A percentile compares a stretch with the other conserved stretches of the same genome.
Evolutionary conservation across 2,329 filamentous ascomycete species (phyloP).

Genomic region (Arachnomyces sp.): DNA sequence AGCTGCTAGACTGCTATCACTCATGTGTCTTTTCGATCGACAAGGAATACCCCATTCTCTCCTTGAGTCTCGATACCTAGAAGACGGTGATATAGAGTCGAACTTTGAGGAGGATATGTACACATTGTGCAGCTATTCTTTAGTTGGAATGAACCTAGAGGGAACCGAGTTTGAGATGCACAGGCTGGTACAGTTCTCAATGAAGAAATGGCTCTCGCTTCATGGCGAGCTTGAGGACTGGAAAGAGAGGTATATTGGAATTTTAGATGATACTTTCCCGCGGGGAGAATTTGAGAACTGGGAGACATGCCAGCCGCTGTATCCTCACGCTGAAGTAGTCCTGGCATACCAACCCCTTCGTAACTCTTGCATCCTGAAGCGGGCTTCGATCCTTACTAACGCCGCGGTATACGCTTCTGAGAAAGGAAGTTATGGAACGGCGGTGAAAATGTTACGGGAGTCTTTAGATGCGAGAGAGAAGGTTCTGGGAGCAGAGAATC

Average conservation of each 20-base stretch:
- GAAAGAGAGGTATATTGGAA: conserved; percentile 17
- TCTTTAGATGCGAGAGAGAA: conserved; percentile 6
- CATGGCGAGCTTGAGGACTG: conserved; percentile 18
- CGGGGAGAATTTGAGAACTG: conserved; percentile 19
- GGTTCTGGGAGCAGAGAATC: conserved; percentile 13
- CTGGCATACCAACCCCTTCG: conserved; percentile 9
- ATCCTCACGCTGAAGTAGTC: conserved; percentile 19
- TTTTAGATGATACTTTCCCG: conserved; percentile 15
- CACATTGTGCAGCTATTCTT: conserved; percentile 15
- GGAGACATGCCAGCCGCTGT: conserved; percentile 16
- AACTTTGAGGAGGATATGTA: conserved; percentile 17
- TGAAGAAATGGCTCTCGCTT: conserved; percentile 18
- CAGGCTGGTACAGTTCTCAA: conserved; percentile 20
- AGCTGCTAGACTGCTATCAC: conserved; percentile 19
- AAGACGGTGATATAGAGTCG: conserved; percentile 9
- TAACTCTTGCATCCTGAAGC: conserved; percentile 17
- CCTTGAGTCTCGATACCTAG: conserved; percentile 6
- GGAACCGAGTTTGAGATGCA: conserved; percentile 18
- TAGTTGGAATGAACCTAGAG: conserved; percentile 12
- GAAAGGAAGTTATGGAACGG: conserved; percentile 4
- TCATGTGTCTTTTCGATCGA: conserved; percentile 23
- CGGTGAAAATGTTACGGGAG: conserved; percentile 6
- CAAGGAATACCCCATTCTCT: conserved; percentile 20
- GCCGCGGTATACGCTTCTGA: conserved; percentile 6
- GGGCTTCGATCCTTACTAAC: conserved; percentile 5